Evolutionary conservation across 2,329 filamentous ascomycete genomes (phyloP), one percentile per base, ranked within the genome.

Genomic region (Pseudocercospora eumusae): DNA sequence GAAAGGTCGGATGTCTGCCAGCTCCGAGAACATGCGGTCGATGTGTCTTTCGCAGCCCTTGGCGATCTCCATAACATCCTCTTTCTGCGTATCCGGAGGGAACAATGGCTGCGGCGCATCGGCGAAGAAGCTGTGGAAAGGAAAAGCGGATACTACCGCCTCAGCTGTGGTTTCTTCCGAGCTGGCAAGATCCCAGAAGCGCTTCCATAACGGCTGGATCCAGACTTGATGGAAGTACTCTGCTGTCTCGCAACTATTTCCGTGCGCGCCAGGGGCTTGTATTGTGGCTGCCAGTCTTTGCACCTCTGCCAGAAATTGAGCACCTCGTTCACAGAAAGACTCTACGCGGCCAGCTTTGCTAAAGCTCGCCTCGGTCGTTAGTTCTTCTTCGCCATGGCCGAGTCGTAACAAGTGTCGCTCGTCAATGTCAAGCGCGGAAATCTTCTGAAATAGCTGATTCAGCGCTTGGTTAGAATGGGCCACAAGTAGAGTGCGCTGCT

Each of bases 391-490:
- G 44, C 95, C 95, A 75, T 96, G 95, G 36, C 95, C 95, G 36
- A 99, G 83, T 63, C 95, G 89, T 57, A 99, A 82, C 62, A 99
- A 83, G 80, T 99, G 95, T 42, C 95, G 88, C 77, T 96, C 90
- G 72, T 99, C 96, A 68, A 99, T 98, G 71, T 98, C 92, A 27
- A 99, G 82, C 4, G 90, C 90, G n/a, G 93, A 89, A 64, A 99
- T 99, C 79, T 99, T 99, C 70, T 96, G 91, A 79, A 99, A 99
- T 1, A 99, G 83, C 75, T 99, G 95, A 72, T 99, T 99, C 9
- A 99, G 81, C 1, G 95, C 96, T 76, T 99, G 96, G 73, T 99
- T 99, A 77, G 93, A 98, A 76, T 99, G 95, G 4, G 95, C 95
- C 66, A 99, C 87, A 44, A 99, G 85, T 18, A 99, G 80, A 0